These are phyloP conservation scores for Akebia trifoliata DNA, from an alignment of 164 flowering plant genomes.

Conservation along the genomic window DNA sequence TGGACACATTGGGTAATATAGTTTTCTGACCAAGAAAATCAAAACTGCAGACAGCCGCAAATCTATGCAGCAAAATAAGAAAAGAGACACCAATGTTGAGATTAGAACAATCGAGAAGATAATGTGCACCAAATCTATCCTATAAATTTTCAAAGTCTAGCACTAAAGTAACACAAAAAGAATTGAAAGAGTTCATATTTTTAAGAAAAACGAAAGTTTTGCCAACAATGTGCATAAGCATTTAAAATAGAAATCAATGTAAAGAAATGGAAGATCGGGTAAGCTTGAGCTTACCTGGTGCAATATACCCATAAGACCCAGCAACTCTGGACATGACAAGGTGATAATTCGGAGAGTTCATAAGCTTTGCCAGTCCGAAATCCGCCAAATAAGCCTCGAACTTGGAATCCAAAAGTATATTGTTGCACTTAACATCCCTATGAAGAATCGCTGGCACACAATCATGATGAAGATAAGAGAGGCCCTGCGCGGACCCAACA, in stretches of 20 bases:
- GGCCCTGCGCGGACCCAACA: constrained; percentile 73
- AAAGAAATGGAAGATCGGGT: neutral
- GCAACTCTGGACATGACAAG: constrained; percentile 73
- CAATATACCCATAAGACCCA: constrained; percentile 82
- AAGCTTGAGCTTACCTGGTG: constrained; percentile 67
- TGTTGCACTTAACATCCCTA: constrained; percentile 79
- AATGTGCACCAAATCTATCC: too few relatives aligned
- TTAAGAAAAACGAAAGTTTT: too few relatives aligned
- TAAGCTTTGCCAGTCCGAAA: constrained; percentile 72
- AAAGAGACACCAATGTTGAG: neutral
- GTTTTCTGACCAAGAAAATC: too few relatives aligned
- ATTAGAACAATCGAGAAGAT: too few relatives aligned
- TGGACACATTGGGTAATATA: too few relatives aligned
- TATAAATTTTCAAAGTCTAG: too few relatives aligned
- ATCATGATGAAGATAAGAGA: constrained; percentile 80
- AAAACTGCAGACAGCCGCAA: too few relatives aligned
- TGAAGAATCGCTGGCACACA: constrained; percentile 78
- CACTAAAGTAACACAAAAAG: too few relatives aligned
- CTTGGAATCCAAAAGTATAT: constrained; percentile 72
- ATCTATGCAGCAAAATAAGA: neutral
- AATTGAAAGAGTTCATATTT: too few relatives aligned
- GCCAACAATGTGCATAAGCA: too few relatives aligned
- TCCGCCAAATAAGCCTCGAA: constrained; percentile 71
- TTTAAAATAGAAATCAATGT: neutral
- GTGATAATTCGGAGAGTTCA: constrained; percentile 60